Evolutionary conservation across 345 rosid genomes (phyloP).

Genomic region (Turritis glabra): DNA sequence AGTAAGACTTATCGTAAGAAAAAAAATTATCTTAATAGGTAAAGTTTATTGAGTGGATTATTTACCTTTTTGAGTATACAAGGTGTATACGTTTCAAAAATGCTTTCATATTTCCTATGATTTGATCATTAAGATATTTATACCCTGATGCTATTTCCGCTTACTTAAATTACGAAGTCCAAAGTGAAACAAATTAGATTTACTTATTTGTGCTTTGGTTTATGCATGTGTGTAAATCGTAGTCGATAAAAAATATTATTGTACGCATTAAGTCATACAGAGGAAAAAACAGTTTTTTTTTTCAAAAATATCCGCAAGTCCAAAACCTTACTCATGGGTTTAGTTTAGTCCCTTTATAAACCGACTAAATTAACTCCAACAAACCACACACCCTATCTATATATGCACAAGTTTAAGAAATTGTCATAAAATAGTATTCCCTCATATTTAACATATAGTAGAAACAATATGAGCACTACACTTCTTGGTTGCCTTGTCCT

Average conservation of each 20-base stretch:
- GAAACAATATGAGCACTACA: constrained; percentile 24
- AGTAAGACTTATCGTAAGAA: background rate
- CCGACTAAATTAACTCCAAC: constrained; percentile 8
- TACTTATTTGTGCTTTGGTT: background rate
- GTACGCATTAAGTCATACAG: background rate
- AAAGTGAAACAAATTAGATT: background rate
- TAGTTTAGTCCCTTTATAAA: constrained; percentile 1
- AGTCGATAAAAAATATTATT: background rate
- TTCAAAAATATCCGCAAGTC: background rate
- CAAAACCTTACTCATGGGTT: constrained; percentile 4
- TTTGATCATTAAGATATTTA: too few relatives aligned
- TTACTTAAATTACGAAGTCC: background rate
- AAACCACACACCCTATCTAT: background rate
- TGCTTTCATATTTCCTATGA: background rate
- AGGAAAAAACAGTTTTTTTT: background rate
- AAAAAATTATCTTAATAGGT: background rate
- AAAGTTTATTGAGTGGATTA: background rate
- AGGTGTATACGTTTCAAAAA: background rate
- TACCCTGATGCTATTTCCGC: background rate
- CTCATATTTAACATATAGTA: background rate
- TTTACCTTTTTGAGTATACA: background rate
- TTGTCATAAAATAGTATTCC: background rate
- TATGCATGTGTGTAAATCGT: background rate
- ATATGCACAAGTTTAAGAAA: background rate
- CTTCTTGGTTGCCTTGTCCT: constrained; percentile 31